These are phyloP conservation scores for Salvia hispanica DNA, from an alignment of 257 asterid genomes.

Conservation along the genomic window DNA sequence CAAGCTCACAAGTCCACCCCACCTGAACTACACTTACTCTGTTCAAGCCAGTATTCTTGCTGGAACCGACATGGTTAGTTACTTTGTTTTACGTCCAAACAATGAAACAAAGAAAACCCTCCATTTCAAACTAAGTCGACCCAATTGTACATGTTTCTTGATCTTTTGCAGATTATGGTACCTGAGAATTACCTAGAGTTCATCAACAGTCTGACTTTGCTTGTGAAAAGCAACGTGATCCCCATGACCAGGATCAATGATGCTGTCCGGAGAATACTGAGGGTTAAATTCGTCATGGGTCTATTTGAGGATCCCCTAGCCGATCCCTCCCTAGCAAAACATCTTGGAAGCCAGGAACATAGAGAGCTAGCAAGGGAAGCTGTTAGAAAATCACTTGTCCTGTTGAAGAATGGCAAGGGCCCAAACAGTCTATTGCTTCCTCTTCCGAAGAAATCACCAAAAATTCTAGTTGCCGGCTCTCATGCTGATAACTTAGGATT, in stretches of 20 bases:
- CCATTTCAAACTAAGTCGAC: too few species aligned
- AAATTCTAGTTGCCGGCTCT: constrained; percentile 57
- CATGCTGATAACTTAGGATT: constrained; percentile 59
- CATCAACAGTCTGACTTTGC: constrained; percentile 41
- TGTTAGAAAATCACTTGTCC: constrained; percentile 72
- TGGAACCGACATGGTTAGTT: constrained; percentile 68
- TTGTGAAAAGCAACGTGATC: constrained; percentile 50
- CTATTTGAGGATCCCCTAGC: constrained; percentile 66
- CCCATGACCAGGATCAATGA: constrained; percentile 64
- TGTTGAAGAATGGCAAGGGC: constrained; percentile 61
- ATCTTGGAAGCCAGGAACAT: constrained; percentile 59
- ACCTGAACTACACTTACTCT: constrained; percentile 58
- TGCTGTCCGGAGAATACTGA: constrained; percentile 60
- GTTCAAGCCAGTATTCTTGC: constrained; percentile 56
- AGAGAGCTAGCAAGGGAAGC: constrained; percentile 75
- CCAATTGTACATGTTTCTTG: too few species aligned
- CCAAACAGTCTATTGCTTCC: constrained; percentile 47
- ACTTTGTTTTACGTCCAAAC: too few species aligned
- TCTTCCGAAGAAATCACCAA: constrained; percentile 42
- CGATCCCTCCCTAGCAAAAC: constrained; percentile 39
- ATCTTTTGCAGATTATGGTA: constrained; percentile 49
- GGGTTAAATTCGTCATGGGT: constrained; percentile 65
- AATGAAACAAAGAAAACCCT: too few species aligned
- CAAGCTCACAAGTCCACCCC: constrained; percentile 54
- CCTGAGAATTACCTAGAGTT: constrained; percentile 44